Percentiles rank a stretch among this genome's conserved stretches.
Evolutionary conservation across 2,329 filamentous ascomycete genomes (phyloP).

Genomic region (Epicoccum sorghinum): DNA sequence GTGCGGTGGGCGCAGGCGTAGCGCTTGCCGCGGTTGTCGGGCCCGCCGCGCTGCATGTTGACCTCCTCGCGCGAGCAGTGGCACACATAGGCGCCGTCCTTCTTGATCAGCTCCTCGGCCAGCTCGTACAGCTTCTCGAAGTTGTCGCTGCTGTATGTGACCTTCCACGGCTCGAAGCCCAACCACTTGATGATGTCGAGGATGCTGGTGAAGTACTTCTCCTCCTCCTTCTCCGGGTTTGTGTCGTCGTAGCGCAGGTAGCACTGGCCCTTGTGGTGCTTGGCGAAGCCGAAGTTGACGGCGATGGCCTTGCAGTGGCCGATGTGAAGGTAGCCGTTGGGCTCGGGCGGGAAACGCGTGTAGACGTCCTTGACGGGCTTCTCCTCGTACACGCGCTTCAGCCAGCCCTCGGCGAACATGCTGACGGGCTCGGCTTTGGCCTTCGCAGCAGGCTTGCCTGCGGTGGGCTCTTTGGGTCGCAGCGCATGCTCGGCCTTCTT

Average conservation of each 20-base stretch:
- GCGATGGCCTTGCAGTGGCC: conserved; percentile 96
- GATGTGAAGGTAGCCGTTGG: conserved; percentile 92
- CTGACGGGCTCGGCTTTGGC: conserved; percentile 39
- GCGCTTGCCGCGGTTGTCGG: conserved; percentile 69
- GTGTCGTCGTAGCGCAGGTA: conserved; percentile 90
- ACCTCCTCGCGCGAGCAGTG: conserved; percentile 81
- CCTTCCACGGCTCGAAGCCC: conserved; percentile 76
- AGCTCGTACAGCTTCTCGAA: conserved; percentile 87
- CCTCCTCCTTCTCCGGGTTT: conserved; percentile 91
- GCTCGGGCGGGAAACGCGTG: conserved; percentile 62
- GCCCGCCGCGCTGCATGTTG: conserved; percentile 84
- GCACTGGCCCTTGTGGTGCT: conserved; percentile 77
- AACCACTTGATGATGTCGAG: conserved; percentile 87
- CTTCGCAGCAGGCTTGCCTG: conserved; percentile 38
- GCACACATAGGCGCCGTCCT: conserved; percentile 79
- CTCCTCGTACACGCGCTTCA: conserved; percentile 57
- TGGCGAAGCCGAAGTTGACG: conserved; percentile 94
- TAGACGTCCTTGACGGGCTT: conserved; percentile 54
- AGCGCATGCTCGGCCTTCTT: conserved; percentile 53
- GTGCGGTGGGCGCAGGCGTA: conserved; percentile 83
- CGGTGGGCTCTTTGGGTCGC: conserved; percentile 43
- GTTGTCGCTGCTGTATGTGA: conserved; percentile 90
- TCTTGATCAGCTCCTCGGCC: conserved; percentile 80
- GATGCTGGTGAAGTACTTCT: conserved; percentile 88
- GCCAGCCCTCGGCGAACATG: conserved; percentile 58